Evolutionary conservation across 2,329 filamentous ascomycete genomes (phyloP).

Genomic region (Fusarium sulawesiense): DNA sequence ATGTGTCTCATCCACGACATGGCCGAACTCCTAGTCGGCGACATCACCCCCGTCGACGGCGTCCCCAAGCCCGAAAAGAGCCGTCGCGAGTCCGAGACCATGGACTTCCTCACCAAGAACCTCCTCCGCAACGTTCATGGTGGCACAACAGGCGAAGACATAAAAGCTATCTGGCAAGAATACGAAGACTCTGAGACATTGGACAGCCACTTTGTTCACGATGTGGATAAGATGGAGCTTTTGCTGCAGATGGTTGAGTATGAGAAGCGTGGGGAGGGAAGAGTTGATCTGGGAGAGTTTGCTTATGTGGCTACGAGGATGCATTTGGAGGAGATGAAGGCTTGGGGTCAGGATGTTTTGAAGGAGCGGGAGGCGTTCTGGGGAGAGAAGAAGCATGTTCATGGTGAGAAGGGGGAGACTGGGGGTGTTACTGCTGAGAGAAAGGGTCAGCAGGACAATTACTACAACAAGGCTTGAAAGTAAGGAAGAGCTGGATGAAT

Average conservation of each 20-base stretch:
- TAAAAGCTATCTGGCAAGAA: constrained; percentile 89
- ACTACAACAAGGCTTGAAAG: constrained; percentile 54
- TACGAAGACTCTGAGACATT: constrained; percentile 89
- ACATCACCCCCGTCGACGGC: constrained; percentile 93
- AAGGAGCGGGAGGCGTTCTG: constrained; percentile 81
- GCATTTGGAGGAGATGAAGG: constrained; percentile 79
- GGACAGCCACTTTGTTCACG: constrained; percentile 92
- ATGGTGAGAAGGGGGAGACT: constrained; percentile 57
- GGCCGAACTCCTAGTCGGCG: constrained; percentile 93
- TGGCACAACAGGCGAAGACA: constrained; percentile 74
- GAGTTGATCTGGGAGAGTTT: constrained; percentile 87
- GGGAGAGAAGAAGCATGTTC: constrained; percentile 62
- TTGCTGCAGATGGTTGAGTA: constrained; percentile 97
- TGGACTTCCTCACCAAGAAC: constrained; percentile 85
- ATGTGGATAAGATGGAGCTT: constrained; percentile 97
- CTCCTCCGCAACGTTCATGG: constrained; percentile 81
- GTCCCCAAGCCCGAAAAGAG: constrained; percentile 89
- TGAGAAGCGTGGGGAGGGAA: constrained; percentile 75
- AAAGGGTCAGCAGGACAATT: constrained; percentile 59
- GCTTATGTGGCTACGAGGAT: constrained; percentile 80
- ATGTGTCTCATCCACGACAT: constrained; percentile 99
- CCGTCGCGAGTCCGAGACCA: constrained; percentile 85
- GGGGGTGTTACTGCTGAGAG: constrained; percentile 53
- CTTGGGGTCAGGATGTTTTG: constrained; percentile 82
- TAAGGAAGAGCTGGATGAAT: constrained; percentile 6